Base-by-base conservation (phyloP, 2,329 filamentous ascomycete species). In the Ramichloridium luteum region DNA sequence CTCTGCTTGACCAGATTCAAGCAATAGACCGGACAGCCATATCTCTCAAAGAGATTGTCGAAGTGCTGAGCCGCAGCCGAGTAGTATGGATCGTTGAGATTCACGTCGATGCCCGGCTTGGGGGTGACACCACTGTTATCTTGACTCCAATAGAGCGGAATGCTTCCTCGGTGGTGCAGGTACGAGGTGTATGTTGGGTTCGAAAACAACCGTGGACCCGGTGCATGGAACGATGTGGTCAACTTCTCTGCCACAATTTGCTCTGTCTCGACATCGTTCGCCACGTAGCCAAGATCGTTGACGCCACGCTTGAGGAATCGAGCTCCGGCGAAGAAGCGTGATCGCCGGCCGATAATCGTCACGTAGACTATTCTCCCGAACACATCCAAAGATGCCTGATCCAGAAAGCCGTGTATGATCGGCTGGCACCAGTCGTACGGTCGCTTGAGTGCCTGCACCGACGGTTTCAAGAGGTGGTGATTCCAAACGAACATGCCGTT, bases 401-500 rank as follows among this genome's bases (percentile, higher is more conserved):
- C 84, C 40, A 98, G 83, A 54, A 93, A 96, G 3, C 90, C 90
- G 55, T 98, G 88, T 27, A 94, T 88, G 36, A 96, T 80, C 1
- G 90, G 86, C 14, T 92, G 70, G 54, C 88, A 98, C 90, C 90
- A 98, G 51, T 96, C 85, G 51, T 83, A 93, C 0, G 83, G 77
- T 46, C 86, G 80, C 40, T 79, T 78, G 23, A 98, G 62, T 4
- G 69, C 70, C 12, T 64, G 59, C 9, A 71, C 64, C 1, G 80
- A 84, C 1, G 90, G 86, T 37, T 78, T 68, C 12, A 98, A 68
- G 4, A 98, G 67, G 55, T 94, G 81, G 45, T 82, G 74, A 47
- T 98, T 98, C 90, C 90, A 98, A 3, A 96, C 80, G 52, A 98
- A 98, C 90, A 98, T 98, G 23, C 80, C 74, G 49, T 94, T 93